A percentile compares a stretch with the other conserved stretches of the same genome.
These are phyloP conservation scores for Blastocystis sp. DNA, from an alignment of 352 stramenopile species.

Conservation along the genomic window DNA sequence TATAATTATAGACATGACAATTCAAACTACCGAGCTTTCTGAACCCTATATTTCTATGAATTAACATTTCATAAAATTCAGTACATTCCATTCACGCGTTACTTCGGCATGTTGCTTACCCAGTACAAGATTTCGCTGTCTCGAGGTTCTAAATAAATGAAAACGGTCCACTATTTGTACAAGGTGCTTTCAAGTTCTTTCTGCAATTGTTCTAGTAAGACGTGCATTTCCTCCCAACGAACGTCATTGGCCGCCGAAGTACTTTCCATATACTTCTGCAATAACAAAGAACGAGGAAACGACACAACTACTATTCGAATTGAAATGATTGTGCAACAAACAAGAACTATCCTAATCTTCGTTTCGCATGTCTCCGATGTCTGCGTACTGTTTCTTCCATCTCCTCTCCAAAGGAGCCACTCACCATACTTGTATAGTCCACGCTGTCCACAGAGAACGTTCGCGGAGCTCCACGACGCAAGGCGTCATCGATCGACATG, in stretches of 20 bases:
- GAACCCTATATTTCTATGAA: neutral
- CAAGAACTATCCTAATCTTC: neutral
- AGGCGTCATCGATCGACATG: conserved; percentile 56
- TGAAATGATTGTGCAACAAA: neutral
- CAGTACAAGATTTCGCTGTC: neutral
- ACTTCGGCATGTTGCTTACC: neutral
- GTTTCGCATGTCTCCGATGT: neutral
- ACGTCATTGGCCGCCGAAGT: neutral
- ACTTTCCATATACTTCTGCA: neutral
- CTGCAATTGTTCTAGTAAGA: neutral
- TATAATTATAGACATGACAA: neutral
- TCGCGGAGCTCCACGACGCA: neutral
- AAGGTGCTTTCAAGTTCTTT: neutral
- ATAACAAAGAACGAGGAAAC: neutral
- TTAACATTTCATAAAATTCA: neutral
- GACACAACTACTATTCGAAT: neutral
- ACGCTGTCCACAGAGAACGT: conserved; percentile 54
- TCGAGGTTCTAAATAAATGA: neutral
- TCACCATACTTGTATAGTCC: conserved; percentile 45
- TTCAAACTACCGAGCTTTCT: neutral
- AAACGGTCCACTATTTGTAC: neutral
- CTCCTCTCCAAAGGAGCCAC: neutral
- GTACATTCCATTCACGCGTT: neutral
- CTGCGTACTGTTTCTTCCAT: neutral
- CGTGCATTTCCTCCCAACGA: neutral